phyloP scores from a whole-genome alignment of 257 asterid genomes.

The Forsythia suspensa region DNA sequence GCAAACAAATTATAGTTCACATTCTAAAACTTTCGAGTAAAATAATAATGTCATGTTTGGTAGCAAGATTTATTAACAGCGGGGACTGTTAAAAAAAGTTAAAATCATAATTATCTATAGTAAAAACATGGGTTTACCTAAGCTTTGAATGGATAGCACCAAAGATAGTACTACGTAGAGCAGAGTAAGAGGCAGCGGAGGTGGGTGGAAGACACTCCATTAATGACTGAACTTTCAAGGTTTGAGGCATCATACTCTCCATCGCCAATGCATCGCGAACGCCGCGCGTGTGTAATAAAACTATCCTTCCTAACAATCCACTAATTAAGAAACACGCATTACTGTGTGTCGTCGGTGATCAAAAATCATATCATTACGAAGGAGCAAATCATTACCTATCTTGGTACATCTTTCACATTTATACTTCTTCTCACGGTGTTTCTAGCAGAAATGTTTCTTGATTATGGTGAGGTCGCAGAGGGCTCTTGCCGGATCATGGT shows the following conservation, averaged over 20 bases:
- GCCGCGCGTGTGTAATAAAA: slow-evolving; percentile 88
- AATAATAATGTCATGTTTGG: neutral
- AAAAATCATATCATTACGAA: neutral
- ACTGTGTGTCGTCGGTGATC: neutral
- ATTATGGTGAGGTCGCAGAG: slow-evolving; percentile 92
- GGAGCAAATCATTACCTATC: slow-evolving; percentile 44
- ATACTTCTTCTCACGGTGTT: slow-evolving; percentile 86
- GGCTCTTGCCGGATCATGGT: slow-evolving; percentile 80
- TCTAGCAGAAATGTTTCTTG: slow-evolving; percentile 82
- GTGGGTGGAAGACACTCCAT: slow-evolving; percentile 53
- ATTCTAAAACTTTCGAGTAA: slow-evolving; percentile 2
- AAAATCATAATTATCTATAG: neutral
- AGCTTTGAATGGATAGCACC: slow-evolving; percentile 81
- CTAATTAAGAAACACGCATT: neutral
- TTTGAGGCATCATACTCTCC: slow-evolving; percentile 55
- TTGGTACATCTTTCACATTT: slow-evolving; percentile 86
- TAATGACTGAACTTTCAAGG: slow-evolving; percentile 29
- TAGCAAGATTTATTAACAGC: neutral
- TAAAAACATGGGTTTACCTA: slow-evolving; percentile 43
- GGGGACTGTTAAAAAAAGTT: neutral
- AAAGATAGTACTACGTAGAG: slow-evolving; percentile 80
- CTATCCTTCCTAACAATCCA: slow-evolving; percentile 70
- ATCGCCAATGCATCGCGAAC: slow-evolving; percentile 87
- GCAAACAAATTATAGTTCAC: slow-evolving; percentile 29
- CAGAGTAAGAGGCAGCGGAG: slow-evolving; percentile 85